phyloP scores from a whole-genome alignment of 306 rosid genomes.

The Albizia julibrissin region DNA sequence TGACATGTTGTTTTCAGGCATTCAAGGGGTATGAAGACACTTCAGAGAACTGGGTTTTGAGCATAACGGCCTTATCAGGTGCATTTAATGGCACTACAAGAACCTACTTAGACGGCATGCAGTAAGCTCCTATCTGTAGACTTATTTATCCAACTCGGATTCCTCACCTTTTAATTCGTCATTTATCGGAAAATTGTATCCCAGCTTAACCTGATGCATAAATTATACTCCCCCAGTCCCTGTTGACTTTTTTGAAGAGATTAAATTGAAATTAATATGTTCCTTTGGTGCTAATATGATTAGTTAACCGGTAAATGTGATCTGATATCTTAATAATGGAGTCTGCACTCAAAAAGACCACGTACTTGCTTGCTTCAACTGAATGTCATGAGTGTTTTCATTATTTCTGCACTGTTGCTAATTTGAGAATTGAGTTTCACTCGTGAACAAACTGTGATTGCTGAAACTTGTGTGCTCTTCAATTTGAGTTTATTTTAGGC shows the following conservation, averaged over 20 bases:
- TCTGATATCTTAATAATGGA: not conserved
- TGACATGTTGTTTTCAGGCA: conserved; percentile 50
- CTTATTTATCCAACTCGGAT: not conserved
- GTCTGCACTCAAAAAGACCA: conserved; percentile 1
- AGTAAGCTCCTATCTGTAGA: conserved; percentile 58
- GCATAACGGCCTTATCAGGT: conserved; percentile 87
- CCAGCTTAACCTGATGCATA: not conserved
- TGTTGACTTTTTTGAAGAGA: too few relatives aligned
- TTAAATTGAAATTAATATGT: not conserved
- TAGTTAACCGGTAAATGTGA: not conserved
- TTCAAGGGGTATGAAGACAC: conserved; percentile 80
- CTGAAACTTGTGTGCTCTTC: conserved; percentile 32
- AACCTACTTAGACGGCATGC: conserved; percentile 92
- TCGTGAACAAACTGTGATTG: conserved; percentile 9
- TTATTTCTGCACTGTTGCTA: conserved; percentile 2
- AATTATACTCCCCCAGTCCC: not conserved
- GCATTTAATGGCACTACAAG: conserved; percentile 99
- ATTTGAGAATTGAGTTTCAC: conserved; percentile 9
- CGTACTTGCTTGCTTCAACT: conserved; percentile 4
- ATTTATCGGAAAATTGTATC: not conserved
- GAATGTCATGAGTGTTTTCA: conserved; percentile 6
- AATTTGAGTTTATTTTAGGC: conserved; percentile 53
- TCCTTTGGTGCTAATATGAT: not conserved
- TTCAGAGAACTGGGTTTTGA: conserved; percentile 81
- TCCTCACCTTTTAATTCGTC: not conserved